Percentiles rank a stretch among this genome's conserved stretches.
Evolutionary conservation across 2,329 filamentous ascomycete genomes (phyloP).

Genomic region (Fulvia fulva): DNA sequence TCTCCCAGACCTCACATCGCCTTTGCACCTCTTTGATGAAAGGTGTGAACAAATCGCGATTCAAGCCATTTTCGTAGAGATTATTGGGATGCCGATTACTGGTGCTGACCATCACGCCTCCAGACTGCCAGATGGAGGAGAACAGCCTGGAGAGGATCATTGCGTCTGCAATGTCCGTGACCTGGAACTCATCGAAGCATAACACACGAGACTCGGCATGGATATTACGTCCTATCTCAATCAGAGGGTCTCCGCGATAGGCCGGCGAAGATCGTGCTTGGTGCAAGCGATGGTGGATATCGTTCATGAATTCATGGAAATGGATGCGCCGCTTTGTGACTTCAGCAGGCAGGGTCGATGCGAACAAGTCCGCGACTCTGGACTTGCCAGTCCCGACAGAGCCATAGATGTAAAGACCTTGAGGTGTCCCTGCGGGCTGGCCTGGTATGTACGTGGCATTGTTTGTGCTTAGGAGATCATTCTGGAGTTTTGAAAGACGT

Average conservation of each 20-base stretch:
- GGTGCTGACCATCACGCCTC: conserved; percentile 71
- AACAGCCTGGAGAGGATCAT: conserved; percentile 73
- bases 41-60: conserved; percentile 51
- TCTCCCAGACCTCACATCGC: conserved; percentile 74
- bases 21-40: conserved; percentile 70
- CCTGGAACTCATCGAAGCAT: conserved; percentile 76
- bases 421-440: background rate
- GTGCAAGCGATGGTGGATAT: conserved; percentile 56
- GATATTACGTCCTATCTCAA: conserved; percentile 68
- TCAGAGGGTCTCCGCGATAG: conserved; percentile 52
- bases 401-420: conserved; percentile 67
- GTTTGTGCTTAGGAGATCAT: conserved; percentile 15
- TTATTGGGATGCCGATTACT: conserved; percentile 74
- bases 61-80: conserved; percentile 39
- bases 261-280: conserved; percentile 40
- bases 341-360: conserved; percentile 60
- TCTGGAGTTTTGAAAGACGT: conserved; percentile 23
- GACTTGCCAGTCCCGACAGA: conserved; percentile 77
- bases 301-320: conserved; percentile 78
- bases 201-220: conserved; percentile 67
- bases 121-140: conserved; percentile 70
- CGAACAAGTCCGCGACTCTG: conserved; percentile 71
- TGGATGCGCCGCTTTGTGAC: conserved; percentile 57
- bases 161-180: conserved; percentile 71
- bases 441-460: background rate